Evolutionary conservation across 441 rosid genomes (phyloP), one percentile per base, ranked within the genome.

Genomic region (Adansonia gregorii): DNA sequence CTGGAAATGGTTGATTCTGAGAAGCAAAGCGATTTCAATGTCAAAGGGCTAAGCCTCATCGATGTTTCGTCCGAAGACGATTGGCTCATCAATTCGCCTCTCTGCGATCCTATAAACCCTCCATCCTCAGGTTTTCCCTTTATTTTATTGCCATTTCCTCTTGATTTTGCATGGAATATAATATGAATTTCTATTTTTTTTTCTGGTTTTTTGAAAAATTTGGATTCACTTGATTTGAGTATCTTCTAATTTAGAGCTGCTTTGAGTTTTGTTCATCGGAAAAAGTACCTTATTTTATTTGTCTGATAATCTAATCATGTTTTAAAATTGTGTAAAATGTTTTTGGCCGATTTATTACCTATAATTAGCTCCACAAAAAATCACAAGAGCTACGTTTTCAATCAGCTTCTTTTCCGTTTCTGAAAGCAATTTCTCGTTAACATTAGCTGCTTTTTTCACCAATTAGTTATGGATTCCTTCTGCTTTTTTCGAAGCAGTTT

Each of bases 1-100:
- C 67, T 8, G 56, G 9, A 45, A 48, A 92, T 93, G 99, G 92
- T 81, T 63, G 95, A 87, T 54, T 22, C 87, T 27, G 85, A 81
- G 72, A 81, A 83, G 59, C 81, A 67, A 78, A 58, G 70, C 73
- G 83, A 74, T 75, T 79, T 86, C 15, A 82, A 82, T 45, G 79
- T 83, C 72, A 81, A 75, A 76, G 83, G 85, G 73, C 87, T 89
- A 46, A 87, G 92, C 77, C 89, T 97, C 73, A 89, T 94, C 64
- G 98, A 97, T 60, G 87, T 93, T 76, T 83, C 92, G 60, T 87
- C 84, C 45, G 99, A 93, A 79, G 97, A 94, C 69, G 99, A 97
- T 81, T 87, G 85, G 83, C 96, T 94, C 79, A 88, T 92, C 87
- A 41, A 78, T 82, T 84, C 93, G 15, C 86, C 94, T 41, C 74